These are phyloP conservation scores for Lactarius tabidus DNA, from an alignment of 768 basidiomycete species.

Conservation along the genomic window DNA sequence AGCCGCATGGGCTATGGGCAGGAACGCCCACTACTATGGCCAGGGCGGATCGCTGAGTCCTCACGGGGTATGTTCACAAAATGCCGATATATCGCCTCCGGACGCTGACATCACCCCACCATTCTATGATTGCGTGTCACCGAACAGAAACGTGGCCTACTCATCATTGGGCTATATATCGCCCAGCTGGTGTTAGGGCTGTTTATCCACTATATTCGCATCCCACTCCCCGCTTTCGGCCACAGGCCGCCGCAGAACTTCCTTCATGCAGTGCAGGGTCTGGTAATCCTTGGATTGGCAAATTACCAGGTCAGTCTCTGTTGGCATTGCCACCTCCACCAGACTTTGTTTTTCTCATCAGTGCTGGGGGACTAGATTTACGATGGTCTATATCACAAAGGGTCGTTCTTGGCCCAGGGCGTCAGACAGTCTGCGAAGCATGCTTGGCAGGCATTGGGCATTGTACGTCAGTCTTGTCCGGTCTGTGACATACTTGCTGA, in stretches of 20 bases:
- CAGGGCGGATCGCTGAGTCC: slow-evolving; percentile 31
- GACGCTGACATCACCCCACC: too few species aligned
- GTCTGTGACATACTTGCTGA: neutral
- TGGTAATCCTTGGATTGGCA: slow-evolving; percentile 50
- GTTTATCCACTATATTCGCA: slow-evolving; percentile 52
- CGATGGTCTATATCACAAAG: slow-evolving; percentile 18
- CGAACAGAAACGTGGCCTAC: slow-evolving; percentile 47
- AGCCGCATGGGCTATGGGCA: slow-evolving; percentile 44
- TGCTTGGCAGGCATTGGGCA: slow-evolving; percentile 16
- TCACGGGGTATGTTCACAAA: slow-evolving; percentile 33
- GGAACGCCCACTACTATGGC: neutral
- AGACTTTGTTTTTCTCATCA: neutral
- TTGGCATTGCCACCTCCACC: slow-evolving; percentile 4
- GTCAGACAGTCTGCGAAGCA: slow-evolving; percentile 5
- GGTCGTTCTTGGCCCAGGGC: slow-evolving; percentile 16
- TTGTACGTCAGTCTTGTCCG: slow-evolving; percentile 3
- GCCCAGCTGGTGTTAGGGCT: slow-evolving; percentile 46
- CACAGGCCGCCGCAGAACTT: slow-evolving; percentile 39
- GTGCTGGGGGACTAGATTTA: slow-evolving; percentile 2
- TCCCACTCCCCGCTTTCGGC: slow-evolving; percentile 35
- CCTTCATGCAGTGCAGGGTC: slow-evolving; percentile 44
- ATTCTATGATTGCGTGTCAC: neutral
- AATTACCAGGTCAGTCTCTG: slow-evolving; percentile 38
- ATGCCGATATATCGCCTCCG: neutral
- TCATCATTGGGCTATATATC: slow-evolving; percentile 51